Percentiles rank a stretch among this genome's conserved stretches.
Conservation (phyloP, 768 basidiomycete genomes). For the Tulasnella sp. region DNA sequence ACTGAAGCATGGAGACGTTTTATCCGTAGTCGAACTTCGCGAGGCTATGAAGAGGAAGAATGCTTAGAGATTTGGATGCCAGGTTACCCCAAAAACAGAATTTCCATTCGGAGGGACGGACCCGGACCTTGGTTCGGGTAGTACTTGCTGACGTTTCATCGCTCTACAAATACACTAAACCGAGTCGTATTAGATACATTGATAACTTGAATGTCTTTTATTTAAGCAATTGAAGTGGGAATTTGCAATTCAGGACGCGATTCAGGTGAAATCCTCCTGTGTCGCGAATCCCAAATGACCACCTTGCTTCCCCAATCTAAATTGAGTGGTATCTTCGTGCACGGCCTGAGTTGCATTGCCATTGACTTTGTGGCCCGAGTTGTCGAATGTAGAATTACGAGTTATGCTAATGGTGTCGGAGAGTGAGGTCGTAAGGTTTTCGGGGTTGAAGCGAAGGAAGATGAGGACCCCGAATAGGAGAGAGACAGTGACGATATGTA, state of each 20-base stretch:
- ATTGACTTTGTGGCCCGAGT: background rate
- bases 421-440: slow-evolving; percentile 42
- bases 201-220: too few relatives aligned
- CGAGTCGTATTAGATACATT: too few relatives aligned
- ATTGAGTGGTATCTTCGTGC: background rate
- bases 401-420: background rate
- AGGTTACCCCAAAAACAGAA: too few relatives aligned
- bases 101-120: too few relatives aligned
- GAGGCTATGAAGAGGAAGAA: too few relatives aligned
- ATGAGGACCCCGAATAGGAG: background rate
- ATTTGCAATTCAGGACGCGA: background rate
- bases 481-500: background rate
- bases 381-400: background rate
- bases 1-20: too few relatives aligned
- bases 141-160: too few relatives aligned
- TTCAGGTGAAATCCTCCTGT: background rate
- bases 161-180: too few relatives aligned
- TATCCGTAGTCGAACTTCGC: too few relatives aligned
- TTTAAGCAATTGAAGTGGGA: too few relatives aligned
- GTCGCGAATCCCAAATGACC: background rate
- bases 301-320: background rate
- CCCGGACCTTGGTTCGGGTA: too few relatives aligned
- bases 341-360: background rate
- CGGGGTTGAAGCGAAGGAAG: background rate
- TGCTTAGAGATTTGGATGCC: too few relatives aligned